Base-by-base conservation (phyloP, 306 rosid species). In the Vicia villosa region DNA sequence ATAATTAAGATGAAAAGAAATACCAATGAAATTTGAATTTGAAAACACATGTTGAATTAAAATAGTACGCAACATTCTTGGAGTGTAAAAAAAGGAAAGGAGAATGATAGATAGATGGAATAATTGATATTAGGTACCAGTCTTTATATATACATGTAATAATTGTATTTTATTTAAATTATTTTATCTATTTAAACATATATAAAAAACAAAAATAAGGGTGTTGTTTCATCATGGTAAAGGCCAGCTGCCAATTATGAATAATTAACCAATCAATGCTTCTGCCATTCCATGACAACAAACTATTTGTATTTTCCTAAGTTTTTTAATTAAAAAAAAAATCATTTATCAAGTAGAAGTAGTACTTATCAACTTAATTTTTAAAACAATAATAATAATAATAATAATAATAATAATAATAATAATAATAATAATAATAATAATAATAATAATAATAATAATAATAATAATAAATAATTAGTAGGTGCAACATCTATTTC, bases 161-260 rank as follows among this genome's bases (percentile, higher is more conserved):
- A 21, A 52, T 21, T 21, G 14, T 50, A 50, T 19, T 51, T 10
- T 20, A 2, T 19, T 32, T 32, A 32, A 4, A 10, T 19, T 59
- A 34, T 30, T 24, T 61, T 30, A 11, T 37, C 37, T 58, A 7
- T 10, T 34, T 1, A 8, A 0, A 64, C 16, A 15, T 11, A 9
- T 26, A 22, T 6, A 15, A 52, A 26, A 10, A n/a, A 32, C 9
- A 32, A 1, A 28, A 58, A 32, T 59, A 43, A 24, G 13, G 46
- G 26, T 22, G 55, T 37, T 59, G 46, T 75, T 58, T 40, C 34
- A 59, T 60, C 34, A 59, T 60, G 64, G 57, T 55, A 22, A 60
- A 49, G 11, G 57, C 75, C 80, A 69, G 66, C 70, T 76, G 75
- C 51, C 66, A 68, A 22, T 2, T 41, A 60, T 49, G 30, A 49